phyloP scores from a whole-genome alignment of 1,139 yeast species.

The Yamadazyma taylorii region DNA sequence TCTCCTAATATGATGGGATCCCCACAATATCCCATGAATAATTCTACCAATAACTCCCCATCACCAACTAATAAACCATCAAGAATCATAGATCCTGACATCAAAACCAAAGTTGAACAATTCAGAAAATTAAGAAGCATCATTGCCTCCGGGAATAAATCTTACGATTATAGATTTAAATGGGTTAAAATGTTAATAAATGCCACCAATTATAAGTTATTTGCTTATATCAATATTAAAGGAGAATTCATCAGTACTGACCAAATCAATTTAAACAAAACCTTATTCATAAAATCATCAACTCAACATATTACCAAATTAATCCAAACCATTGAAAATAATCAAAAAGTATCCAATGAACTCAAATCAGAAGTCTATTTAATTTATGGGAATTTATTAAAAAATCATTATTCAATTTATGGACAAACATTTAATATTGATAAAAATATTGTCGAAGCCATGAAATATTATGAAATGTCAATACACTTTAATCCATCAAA shows the following conservation, averaged over 20 bases:
- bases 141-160: conserved; percentile 47
- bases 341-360: conserved; percentile 23
- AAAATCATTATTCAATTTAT: conserved; percentile 34
- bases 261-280: conserved; percentile 33
- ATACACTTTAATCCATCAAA: conserved; percentile 34
- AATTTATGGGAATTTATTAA: conserved; percentile 42
- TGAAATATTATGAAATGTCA: conserved; percentile 34
- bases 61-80: not conserved
- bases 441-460: conserved; percentile 31
- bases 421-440: conserved; percentile 41
- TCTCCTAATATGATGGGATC: conserved; percentile 3
- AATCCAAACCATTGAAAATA: conserved; percentile 32
- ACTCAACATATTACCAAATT: conserved; percentile 41
- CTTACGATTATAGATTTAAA: conserved; percentile 41
- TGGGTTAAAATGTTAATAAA: conserved; percentile 48
- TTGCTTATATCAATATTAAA: conserved; percentile 44
- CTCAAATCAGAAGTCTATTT: conserved; percentile 32
- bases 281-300: conserved; percentile 40
- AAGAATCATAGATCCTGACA: conserved; percentile 20
- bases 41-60: conserved; percentile 8
- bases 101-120: conserved; percentile 35
- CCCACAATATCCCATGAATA: not conserved
- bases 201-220: conserved; percentile 43
- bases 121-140: conserved; percentile 35
- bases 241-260: conserved; percentile 41